Evolutionary conservation across 2,329 filamentous ascomycete genomes (phyloP).

Genomic region (Pseudocercospora vitis): DNA sequence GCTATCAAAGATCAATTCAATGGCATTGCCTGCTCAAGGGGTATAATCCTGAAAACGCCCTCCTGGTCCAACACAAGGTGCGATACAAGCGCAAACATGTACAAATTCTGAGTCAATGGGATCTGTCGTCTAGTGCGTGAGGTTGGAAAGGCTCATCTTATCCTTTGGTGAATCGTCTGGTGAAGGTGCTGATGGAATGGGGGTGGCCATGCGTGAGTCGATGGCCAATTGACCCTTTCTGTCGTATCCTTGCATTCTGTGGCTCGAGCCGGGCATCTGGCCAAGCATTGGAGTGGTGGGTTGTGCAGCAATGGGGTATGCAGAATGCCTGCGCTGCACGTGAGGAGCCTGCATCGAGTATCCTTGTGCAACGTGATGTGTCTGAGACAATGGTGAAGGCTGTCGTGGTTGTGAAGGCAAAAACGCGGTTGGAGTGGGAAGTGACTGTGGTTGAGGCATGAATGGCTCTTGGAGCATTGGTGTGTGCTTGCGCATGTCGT

Average conservation of each 20-base stretch:
- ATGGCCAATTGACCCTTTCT: constrained; percentile 24
- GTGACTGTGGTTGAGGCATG: constrained; percentile 33
- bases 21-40: constrained; percentile 3
- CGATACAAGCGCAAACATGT: constrained; percentile 16
- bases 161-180: constrained; percentile 40
- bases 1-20: constrained; percentile 14
- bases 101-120: neutral
- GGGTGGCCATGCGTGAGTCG: constrained; percentile 34
- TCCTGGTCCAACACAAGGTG: constrained; percentile 15
- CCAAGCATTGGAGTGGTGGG: constrained; percentile 25
- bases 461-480: constrained; percentile 40
- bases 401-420: constrained; percentile 31
- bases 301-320: constrained; percentile 23
- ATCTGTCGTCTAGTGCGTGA: constrained; percentile 33
- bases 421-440: constrained; percentile 28
- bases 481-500: constrained; percentile 31
- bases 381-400: constrained; percentile 25
- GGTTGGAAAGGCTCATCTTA: constrained; percentile 42
- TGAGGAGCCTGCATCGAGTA: constrained; percentile 34
- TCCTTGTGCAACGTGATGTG: constrained; percentile 28
- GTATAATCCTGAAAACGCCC: constrained; percentile 17
- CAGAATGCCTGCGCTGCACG: constrained; percentile 22
- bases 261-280: constrained; percentile 30
- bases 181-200: constrained; percentile 29
- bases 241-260: constrained; percentile 24